Percentiles rank a stretch among this genome's conserved stretches.
Evolutionary conservation across 2,329 filamentous ascomycete genomes (phyloP).

Genomic region (Ascocoryne sarcoides): DNA sequence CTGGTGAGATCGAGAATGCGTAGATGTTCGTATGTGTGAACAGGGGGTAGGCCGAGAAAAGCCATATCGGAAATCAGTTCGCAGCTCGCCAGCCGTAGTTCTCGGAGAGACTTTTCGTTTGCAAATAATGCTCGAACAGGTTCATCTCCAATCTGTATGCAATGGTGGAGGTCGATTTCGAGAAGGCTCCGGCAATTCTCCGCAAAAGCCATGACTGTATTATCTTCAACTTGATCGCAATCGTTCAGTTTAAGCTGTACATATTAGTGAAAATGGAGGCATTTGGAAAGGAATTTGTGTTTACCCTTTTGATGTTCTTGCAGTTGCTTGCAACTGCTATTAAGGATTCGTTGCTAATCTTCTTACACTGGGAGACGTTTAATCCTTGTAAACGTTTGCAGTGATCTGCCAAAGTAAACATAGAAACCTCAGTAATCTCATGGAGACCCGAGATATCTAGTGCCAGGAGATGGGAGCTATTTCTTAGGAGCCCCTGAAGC

Average conservation of each 20-base stretch:
- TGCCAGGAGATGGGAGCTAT: conserved; percentile 74
- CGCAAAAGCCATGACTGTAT: conserved; percentile 76
- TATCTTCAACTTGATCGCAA: conserved; percentile 75
- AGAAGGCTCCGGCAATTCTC: conserved; percentile 84
- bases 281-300: conserved; percentile 22
- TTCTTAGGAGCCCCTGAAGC: conserved; percentile 67
- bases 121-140: conserved; percentile 75
- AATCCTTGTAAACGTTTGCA: conserved; percentile 82
- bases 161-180: conserved; percentile 91
- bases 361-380: conserved; percentile 81
- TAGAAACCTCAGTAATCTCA: conserved; percentile 72
- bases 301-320: conserved; percentile 75
- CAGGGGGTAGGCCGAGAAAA: conserved; percentile 67
- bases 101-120: conserved; percentile 74
- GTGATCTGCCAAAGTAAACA: conserved; percentile 68
- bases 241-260: conserved; percentile 84
- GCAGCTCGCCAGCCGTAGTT: conserved; percentile 81
- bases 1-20: conserved; percentile 91
- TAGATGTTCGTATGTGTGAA: conserved; percentile 71
- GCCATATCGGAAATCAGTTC: conserved; percentile 78
- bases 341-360: conserved; percentile 80
- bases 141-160: conserved; percentile 69
- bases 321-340: conserved; percentile 73
- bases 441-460: conserved; percentile 80
- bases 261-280: conserved; percentile 10